A percentile compares a stretch with the other conserved stretches of the same genome.
Evolutionary conservation across 2,329 filamentous ascomycete genomes (phyloP).

Genomic region (Phyllosticta citrichinensis): DNA sequence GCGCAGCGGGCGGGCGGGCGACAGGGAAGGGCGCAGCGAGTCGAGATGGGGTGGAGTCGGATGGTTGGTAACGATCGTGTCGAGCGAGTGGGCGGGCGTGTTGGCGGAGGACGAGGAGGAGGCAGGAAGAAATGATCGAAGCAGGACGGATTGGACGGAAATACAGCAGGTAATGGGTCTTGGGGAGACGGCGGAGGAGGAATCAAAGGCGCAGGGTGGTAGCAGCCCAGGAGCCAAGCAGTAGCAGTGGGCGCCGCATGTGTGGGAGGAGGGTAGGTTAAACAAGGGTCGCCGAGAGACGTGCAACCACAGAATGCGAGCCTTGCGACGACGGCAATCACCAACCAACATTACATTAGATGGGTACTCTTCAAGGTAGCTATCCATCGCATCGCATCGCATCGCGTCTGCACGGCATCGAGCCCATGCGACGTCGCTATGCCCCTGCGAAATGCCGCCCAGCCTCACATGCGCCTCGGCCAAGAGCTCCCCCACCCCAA

Average conservation of each 20-base stretch:
- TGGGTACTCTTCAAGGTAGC: too few relatives aligned
- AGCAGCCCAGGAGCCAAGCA: neutral
- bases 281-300: neutral
- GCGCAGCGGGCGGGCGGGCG: neutral
- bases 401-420: neutral
- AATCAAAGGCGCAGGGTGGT: too few relatives aligned
- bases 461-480: too few relatives aligned
- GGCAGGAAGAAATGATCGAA: neutral
- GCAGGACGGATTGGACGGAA: neutral
- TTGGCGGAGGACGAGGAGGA: neutral
- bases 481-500: too few relatives aligned
- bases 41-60: neutral
- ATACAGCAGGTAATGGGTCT: neutral
- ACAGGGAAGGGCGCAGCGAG: neutral
- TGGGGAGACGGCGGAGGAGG: neutral
- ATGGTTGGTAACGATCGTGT: slow-evolving; percentile 8
- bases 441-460: too few relatives aligned
- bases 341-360: neutral
- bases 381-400: too few relatives aligned
- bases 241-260: neutral
- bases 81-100: neutral
- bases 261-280: neutral
- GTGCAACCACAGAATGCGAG: neutral
- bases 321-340: neutral
- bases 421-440: neutral